These are phyloP conservation scores for Chloranthus sessilifolius DNA, from an alignment of 164 flowering plant genomes.

Conservation along the genomic window DNA sequence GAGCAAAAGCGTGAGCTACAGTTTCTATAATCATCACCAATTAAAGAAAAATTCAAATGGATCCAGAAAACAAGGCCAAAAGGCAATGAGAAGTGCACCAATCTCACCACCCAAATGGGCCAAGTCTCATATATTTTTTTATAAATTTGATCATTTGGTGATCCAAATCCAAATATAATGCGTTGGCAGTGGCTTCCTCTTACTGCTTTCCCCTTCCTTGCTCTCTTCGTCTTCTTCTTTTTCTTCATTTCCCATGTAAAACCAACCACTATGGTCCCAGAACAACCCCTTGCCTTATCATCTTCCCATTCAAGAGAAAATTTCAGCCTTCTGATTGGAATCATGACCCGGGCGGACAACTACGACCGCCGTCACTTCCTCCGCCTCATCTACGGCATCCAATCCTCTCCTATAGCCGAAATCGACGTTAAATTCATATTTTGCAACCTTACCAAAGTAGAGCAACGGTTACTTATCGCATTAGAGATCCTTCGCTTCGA, in stretches of 20 bases:
- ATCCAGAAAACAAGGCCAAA: neutral
- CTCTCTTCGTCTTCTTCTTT: constrained; percentile 19
- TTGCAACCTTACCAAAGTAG: constrained; percentile 58
- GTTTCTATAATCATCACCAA: no score
- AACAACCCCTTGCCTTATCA: neutral
- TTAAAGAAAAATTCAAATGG: no score
- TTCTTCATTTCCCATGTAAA: constrained; percentile 17
- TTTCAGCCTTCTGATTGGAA: constrained; percentile 52
- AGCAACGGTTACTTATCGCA: constrained; percentile 36
- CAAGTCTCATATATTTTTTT: neutral
- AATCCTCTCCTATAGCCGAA: constrained; percentile 35
- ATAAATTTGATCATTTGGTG: neutral
- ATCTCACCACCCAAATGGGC: constrained; percentile 6
- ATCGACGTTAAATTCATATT: constrained; percentile 49
- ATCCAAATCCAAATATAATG: constrained; percentile 8
- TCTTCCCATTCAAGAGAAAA: neutral
- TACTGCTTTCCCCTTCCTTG: constrained; percentile 19
- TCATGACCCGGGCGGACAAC: constrained; percentile 43
- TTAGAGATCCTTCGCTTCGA: constrained; percentile 53
- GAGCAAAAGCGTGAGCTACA: constrained; percentile 5
- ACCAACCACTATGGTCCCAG: neutral
- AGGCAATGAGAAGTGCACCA: constrained; percentile 2
- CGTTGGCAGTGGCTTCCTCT: constrained; percentile 14
- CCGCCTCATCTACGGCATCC: constrained; percentile 51
- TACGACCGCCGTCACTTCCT: constrained; percentile 62